Conservation (phyloP, 1,139 yeast species). For the Hansenula sp. region DNA sequence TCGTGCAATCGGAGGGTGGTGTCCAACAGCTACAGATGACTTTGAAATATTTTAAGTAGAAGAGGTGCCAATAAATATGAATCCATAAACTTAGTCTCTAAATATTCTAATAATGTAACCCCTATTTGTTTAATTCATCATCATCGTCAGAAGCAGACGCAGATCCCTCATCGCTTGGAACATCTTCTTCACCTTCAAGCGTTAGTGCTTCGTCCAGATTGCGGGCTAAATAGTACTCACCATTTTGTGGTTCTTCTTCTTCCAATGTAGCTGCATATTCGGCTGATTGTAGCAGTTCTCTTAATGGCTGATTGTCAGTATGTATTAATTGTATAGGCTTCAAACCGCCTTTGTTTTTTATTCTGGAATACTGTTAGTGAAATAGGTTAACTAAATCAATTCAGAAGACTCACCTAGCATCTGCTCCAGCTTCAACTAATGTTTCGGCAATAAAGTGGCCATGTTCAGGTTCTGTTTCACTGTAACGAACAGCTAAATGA, state of each 20-base stretch:
- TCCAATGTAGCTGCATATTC: slow-evolving; percentile 55
- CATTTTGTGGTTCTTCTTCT: slow-evolving; percentile 20
- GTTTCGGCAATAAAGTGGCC: slow-evolving; percentile 78
- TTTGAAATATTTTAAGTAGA: slow-evolving; percentile 9
- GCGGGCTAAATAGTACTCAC: slow-evolving; percentile 13
- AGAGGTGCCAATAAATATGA: no score
- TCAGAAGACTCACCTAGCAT: slow-evolving; percentile 40
- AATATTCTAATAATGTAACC: no score
- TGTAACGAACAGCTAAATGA: slow-evolving; percentile 77
- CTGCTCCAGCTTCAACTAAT: slow-evolving; percentile 88
- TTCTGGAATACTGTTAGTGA: slow-evolving; percentile 6
- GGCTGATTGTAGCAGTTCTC: slow-evolving; percentile 70
- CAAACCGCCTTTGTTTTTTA: slow-evolving; percentile 54
- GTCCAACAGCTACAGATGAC: slow-evolving; percentile 17
- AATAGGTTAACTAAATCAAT: slow-evolving; percentile 8
- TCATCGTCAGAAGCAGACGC: slow-evolving; percentile 14
- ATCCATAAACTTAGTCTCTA: no score
- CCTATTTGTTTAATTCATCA: neutral
- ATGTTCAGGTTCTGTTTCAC: slow-evolving; percentile 77
- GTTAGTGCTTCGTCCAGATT: slow-evolving; percentile 23
- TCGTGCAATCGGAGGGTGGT: slow-evolving; percentile 16
- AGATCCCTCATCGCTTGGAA: slow-evolving; percentile 22
- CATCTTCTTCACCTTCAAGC: slow-evolving; percentile 17
- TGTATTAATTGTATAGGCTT: slow-evolving; percentile 71
- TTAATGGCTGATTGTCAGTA: slow-evolving; percentile 46